Percentiles rank a stretch among this genome's conserved stretches.
Conservation (phyloP, 306 rosid genomes). For the Cucumis hystrix region DNA sequence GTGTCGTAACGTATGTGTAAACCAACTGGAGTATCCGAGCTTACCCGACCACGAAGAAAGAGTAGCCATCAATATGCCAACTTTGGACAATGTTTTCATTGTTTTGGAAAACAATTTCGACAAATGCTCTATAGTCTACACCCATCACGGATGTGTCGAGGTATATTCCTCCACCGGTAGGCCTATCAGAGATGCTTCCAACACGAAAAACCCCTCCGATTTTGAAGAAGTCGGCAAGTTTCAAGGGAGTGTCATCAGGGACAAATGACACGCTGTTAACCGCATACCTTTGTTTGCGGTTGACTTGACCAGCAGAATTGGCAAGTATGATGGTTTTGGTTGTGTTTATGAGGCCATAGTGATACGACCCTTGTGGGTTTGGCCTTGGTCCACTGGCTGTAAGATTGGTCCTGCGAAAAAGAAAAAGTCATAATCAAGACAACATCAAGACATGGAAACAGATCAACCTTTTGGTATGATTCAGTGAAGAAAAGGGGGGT, state of each 20-base stretch:
- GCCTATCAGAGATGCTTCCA: constrained; percentile 13
- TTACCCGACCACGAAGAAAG: constrained; percentile 17
- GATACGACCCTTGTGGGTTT: constrained; percentile 16
- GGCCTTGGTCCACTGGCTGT: constrained; percentile 20
- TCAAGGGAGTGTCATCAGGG: constrained; percentile 13
- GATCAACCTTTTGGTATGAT: not conserved
- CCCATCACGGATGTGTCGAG: constrained; percentile 13
- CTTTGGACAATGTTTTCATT: constrained; percentile 9
- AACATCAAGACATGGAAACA: not conserved
- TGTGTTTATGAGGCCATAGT: constrained; percentile 10
- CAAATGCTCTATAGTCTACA: constrained; percentile 9
- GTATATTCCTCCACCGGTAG: constrained; percentile 10
- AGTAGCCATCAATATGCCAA: constrained; percentile 15
- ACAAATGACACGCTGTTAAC: constrained; percentile 9
- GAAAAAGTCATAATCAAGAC: not conserved
- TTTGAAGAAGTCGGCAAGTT: constrained; percentile 11
- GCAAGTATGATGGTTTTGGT: constrained; percentile 11
- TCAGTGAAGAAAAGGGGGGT: not conserved
- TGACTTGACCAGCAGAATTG: constrained; percentile 12
- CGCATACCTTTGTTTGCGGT: constrained; percentile 13
- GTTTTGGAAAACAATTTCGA: constrained; percentile 14
- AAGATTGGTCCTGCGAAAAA: constrained; percentile 9
- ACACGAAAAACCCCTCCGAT: constrained; percentile 8
- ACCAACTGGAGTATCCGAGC: not conserved
- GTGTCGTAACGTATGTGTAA: not conserved